phyloP scores from a whole-genome alignment of 345 rosid genomes.

The Pelargonium nanum region DNA sequence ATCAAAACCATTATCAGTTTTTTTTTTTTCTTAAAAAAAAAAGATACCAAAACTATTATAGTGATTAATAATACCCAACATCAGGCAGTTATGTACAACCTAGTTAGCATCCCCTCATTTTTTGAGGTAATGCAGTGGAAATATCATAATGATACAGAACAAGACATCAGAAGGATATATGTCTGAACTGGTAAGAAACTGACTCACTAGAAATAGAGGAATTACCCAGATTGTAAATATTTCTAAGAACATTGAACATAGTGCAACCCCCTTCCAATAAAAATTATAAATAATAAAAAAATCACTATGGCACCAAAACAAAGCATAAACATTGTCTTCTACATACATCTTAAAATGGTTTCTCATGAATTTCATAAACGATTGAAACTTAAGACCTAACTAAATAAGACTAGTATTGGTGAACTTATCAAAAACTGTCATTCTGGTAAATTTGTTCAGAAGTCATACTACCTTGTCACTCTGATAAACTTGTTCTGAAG shows the following conservation, averaged over 20 bases:
- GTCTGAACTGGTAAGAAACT: too few species aligned
- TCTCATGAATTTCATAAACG: neutral
- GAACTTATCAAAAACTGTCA: slow-evolving; percentile 10
- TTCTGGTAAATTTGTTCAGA: slow-evolving; percentile 13
- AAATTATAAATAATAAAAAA: too few species aligned
- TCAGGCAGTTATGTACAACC: slow-evolving; percentile 1
- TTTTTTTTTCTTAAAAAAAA: too few species aligned
- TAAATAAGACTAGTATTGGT: neutral
- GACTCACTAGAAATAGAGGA: too few species aligned
- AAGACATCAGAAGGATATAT: neutral
- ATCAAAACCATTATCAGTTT: neutral
- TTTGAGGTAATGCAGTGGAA: neutral
- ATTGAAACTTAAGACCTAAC: neutral
- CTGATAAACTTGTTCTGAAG: slow-evolving; percentile 25
- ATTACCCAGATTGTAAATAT: too few species aligned
- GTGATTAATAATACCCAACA: neutral
- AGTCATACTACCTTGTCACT: slow-evolving; percentile 27
- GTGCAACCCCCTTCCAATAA: too few species aligned
- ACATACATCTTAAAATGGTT: neutral
- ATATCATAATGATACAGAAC: neutral
- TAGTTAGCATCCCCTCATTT: too few species aligned
- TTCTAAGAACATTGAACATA: too few species aligned
- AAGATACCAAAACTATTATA: slow-evolving; percentile 2
- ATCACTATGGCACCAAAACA: too few species aligned
- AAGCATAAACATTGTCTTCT: neutral